Conservation (phyloP, 441 rosid species). For the Omphalea diandra region DNA sequence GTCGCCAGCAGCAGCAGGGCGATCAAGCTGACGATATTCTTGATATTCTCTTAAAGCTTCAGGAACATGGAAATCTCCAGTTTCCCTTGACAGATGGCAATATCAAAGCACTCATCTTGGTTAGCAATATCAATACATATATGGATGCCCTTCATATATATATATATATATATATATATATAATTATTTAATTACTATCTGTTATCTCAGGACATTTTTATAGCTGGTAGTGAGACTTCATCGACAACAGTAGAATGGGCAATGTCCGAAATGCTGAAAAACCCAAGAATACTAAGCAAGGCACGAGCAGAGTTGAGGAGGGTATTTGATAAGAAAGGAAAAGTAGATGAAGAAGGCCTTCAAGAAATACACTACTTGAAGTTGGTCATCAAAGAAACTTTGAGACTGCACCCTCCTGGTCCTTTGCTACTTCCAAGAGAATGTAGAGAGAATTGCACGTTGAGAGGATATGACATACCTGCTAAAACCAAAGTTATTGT, state of each 20-base stretch:
- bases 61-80: background rate
- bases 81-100: background rate
- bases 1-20: too few species aligned
- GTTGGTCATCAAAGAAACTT: background rate
- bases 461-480: background rate
- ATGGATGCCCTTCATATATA: background rate
- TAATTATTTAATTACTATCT: too few species aligned
- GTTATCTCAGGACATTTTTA: background rate
- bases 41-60: background rate
- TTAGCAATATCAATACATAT: background rate
- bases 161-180: background rate
- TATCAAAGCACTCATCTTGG: conserved; percentile 2
- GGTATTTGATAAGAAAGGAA: background rate
- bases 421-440: background rate
- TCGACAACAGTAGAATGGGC: conserved; percentile 2
- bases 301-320: conserved; percentile 2
- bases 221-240: conserved; percentile 6
- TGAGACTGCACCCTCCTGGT: background rate
- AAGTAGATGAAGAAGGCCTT: conserved; percentile 2
- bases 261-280: conserved; percentile 4
- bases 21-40: background rate
- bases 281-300: background rate
- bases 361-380: background rate
- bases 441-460: background rate
- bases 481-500: background rate